These are phyloP conservation scores for Aureobasidium vineae DNA, from an alignment of 2,329 filamentous ascomycete genomes.

Conservation along the genomic window DNA sequence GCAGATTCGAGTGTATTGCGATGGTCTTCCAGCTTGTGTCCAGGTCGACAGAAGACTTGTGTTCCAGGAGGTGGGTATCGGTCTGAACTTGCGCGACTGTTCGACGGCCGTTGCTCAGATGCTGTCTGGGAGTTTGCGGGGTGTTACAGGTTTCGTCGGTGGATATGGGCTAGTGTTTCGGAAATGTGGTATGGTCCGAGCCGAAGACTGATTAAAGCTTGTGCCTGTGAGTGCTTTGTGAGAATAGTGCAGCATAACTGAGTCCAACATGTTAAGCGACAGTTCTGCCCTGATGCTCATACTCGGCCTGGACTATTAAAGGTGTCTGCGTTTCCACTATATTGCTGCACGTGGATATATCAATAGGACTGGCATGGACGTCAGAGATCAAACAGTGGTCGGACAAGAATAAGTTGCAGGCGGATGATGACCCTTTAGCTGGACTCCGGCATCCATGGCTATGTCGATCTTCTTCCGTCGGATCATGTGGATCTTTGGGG, in stretches of 20 bases:
- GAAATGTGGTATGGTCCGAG: conserved; percentile 7
- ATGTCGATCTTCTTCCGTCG: conserved; percentile 3
- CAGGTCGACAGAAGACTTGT: neutral
- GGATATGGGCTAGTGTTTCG: conserved; percentile 5
- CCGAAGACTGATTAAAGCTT: neutral
- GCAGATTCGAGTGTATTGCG: neutral
- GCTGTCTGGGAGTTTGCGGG: conserved; percentile 8
- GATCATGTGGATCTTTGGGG: neutral
- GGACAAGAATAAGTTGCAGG: neutral
- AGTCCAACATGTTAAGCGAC: neutral
- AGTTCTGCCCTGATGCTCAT: neutral
- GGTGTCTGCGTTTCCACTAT: neutral
- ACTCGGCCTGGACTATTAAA: neutral
- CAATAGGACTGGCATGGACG: neutral
- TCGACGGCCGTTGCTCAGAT: neutral
- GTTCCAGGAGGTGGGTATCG: neutral
- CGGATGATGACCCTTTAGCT: conserved; percentile 1
- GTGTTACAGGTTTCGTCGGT: neutral
- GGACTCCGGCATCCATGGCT: neutral
- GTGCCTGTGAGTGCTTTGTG: neutral
- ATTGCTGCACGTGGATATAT: neutral
- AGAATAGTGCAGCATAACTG: neutral
- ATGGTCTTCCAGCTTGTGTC: neutral
- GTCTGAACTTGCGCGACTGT: neutral
- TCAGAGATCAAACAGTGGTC: neutral